Evolutionary conservation across 768 basidiomycete species (phyloP), one percentile per base, ranked within the genome.

Genomic region (Phaffia tasmanica): DNA sequence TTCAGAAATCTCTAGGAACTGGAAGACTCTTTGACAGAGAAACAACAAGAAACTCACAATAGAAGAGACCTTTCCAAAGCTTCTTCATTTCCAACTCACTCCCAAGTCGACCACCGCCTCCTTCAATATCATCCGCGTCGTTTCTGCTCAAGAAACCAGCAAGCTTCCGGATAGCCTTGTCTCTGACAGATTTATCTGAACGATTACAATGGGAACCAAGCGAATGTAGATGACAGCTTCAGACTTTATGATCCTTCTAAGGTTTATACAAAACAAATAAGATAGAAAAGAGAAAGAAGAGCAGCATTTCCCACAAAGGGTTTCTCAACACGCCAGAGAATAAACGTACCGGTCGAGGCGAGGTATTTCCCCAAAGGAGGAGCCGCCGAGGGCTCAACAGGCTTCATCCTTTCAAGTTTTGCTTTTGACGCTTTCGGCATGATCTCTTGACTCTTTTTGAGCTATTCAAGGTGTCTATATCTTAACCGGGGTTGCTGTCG

Each of bases 21-120:
- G 35, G 11, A 42, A 42, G 4, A 5, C 35, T 42, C 11, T 42
- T 42, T 42, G 6, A 11, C 11, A 11, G 11, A 11, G 35, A 11
- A 65, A 69, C n/a, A 50, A 29, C 25, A 32, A 57, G 29, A 46
- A 6, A 76, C 84, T 70, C 70, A 91, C 93, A 95, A 76, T 94
- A 99, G 76, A 94, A 99, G 60, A 98, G 83, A 0, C 93, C 94
- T 76, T 99, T 97, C 94, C 94, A 98, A 35, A 98, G 76, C 76
- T 92, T 94, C 69, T 83, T 82, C 85, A 95, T 86, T 73, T 97
- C 92, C 32, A 79, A 67, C 65, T 86, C 83, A 56, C 81, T 79
- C 71, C 84, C 81, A n/a, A 67, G 61, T 11, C 60, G n/a, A 29
- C 61, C 61, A 32, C 62, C 67, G 14, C 29, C 57, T 25, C 49